Base-by-base conservation (phyloP, 2,329 filamentous ascomycete species). In the Claviceps sp. region DNA sequence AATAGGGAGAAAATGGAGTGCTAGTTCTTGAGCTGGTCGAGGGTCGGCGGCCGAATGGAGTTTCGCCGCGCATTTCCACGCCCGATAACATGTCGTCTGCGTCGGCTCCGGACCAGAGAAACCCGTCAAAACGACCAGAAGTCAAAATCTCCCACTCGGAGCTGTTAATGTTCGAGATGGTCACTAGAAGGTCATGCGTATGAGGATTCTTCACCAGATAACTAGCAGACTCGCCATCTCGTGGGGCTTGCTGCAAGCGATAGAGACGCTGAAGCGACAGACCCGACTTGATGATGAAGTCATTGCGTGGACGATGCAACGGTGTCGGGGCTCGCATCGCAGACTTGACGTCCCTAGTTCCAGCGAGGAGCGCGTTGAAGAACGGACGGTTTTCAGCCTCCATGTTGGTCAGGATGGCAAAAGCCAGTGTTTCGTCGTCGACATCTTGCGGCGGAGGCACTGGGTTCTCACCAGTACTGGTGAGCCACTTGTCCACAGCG, bases 101-200 rank as follows among this genome's bases (percentile, higher is more conserved):
- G 50, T 96, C 90, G 6, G 88, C 88, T 22, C 91, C 91, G 45
- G 88, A 95, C 81, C 91, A 95, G 20, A 96, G 75, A 68, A 97
- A 97, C 4, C 91, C 91, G 62, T 96, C 90, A 60, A 97, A 97
- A 29, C 91, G 85, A 29, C 91, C 91, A 0, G 91, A 96, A 4
- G 85, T 88, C 13, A 97, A 75, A 51, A 97, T 95, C 56, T 96
- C 91, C 91, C 91, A 97, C 67, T 97, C 91, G n/a, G 87, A 86
- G 46, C 83, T 79, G 62, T 85, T 93, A 59, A 97, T 93, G 50
- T 90, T 88, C 38, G 86, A 83, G 48, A 96, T 76, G 0, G 91
- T 95, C 42, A 88, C 83, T 3, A 97, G 79, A 36, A 95, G 81
- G 61, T 93, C 85, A 65, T 97, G 91, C 47, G 93, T 80, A 13